Evolutionary conservation across 371 early-diverging fungal species (phyloP).

Genomic region (Rhizopus stolonifer): DNA sequence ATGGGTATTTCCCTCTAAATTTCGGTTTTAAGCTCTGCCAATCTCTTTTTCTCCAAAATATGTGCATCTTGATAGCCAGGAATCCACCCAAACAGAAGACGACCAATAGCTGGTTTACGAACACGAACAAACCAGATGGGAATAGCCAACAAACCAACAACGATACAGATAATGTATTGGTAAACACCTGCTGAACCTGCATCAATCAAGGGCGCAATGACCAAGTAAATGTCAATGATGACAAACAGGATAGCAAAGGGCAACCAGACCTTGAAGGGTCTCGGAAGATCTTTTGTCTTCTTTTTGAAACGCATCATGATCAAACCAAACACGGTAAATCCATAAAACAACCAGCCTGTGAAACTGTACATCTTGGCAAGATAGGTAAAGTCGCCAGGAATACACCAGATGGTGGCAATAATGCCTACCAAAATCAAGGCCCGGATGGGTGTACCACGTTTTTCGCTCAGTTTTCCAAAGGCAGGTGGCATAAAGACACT

Average conservation of each 20-base stretch:
- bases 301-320: conserved; percentile 37
- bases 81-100: conserved; percentile 37
- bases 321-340: conserved; percentile 35
- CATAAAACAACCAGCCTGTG: conserved; percentile 60
- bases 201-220: conserved; percentile 41
- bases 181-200: conserved; percentile 36
- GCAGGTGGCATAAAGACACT: conserved; percentile 45
- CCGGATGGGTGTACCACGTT: conserved; percentile 44
- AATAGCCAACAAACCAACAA: conserved; percentile 33
- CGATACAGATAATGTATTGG: conserved; percentile 38
- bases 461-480: conserved; percentile 37
- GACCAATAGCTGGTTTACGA: conserved; percentile 31
- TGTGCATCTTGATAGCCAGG: conserved; percentile 33
- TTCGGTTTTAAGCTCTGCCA: not conserved
- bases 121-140: conserved; percentile 44
- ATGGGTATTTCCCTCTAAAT: not conserved
- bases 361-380: conserved; percentile 62
- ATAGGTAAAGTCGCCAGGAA: conserved; percentile 51
- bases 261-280: conserved; percentile 41
- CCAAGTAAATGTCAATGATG: conserved; percentile 34
- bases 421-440: conserved; percentile 42
- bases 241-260: conserved; percentile 36
- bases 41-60: conserved; percentile 10
- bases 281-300: conserved; percentile 24
- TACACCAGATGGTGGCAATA: conserved; percentile 40